phyloP scores from a whole-genome alignment of 2,329 filamentous ascomycete genomes.

The Venturia nashicola region DNA sequence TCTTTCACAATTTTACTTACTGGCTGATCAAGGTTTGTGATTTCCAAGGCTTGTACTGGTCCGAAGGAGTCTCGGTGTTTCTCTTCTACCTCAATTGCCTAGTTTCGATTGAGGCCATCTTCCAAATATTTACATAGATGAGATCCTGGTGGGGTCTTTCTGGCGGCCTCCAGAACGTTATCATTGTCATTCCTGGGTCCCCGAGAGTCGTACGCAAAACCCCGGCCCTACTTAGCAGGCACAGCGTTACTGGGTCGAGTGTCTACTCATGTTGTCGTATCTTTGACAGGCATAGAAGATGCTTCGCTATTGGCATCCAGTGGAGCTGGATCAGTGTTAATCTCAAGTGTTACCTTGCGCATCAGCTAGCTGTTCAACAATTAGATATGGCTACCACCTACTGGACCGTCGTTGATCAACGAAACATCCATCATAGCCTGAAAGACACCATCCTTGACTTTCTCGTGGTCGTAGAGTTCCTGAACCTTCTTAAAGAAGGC shows the following conservation, averaged over 20 bases:
- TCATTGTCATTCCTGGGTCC: neutral
- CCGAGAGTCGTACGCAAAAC: neutral
- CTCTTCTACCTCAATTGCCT: neutral
- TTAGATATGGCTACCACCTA: slow-evolving; percentile 28
- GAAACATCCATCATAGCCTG: slow-evolving; percentile 99
- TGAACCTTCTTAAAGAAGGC: slow-evolving; percentile 69
- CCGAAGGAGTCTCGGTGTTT: neutral
- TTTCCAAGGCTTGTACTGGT: neutral
- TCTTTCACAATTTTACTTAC: neutral
- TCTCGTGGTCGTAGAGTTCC: slow-evolving; percentile 56
- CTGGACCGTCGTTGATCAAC: slow-evolving; percentile 72
- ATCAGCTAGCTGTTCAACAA: neutral
- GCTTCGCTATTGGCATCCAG: slow-evolving; percentile 19
- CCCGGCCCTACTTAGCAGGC: neutral
- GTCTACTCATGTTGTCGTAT: slow-evolving; percentile 7
- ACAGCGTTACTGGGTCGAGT: neutral
- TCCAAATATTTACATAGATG: too few relatives aligned
- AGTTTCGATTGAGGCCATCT: neutral
- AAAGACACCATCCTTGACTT: slow-evolving; percentile 90
- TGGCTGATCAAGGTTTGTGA: neutral
- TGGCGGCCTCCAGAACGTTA: neutral
- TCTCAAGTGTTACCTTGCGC: slow-evolving; percentile 36
- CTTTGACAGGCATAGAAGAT: slow-evolving; percentile 11
- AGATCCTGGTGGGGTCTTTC: neutral
- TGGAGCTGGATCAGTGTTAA: slow-evolving; percentile 34